A percentile compares a stretch with the other conserved stretches of the same genome.
These are phyloP conservation scores for Daldinia childiae DNA, from an alignment of 495 filamentous ascomycete species.

Conservation along the genomic window DNA sequence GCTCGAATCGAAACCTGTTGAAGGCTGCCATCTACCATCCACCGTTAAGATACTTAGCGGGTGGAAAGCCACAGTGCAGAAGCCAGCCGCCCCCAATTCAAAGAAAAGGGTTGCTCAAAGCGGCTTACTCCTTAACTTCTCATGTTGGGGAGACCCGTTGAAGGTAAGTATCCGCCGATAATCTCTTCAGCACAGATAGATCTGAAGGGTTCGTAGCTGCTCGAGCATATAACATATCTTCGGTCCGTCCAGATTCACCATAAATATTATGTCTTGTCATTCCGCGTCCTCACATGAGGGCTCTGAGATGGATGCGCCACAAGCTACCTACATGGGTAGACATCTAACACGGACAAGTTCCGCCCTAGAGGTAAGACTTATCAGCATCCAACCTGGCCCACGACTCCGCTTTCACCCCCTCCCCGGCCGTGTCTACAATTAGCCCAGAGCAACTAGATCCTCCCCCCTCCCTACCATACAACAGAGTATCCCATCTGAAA, in stretches of 20 bases:
- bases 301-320: constrained; percentile 56
- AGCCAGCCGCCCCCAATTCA: constrained; percentile 17
- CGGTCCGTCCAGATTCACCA: constrained; percentile 51
- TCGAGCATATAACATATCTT: constrained; percentile 46
- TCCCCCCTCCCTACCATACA: constrained; percentile 40
- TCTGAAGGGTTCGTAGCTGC: constrained; percentile 46
- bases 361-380: constrained; percentile 50
- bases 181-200: constrained; percentile 45
- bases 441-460: constrained; percentile 48
- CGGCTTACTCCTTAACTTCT: constrained; percentile 26
- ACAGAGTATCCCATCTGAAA: constrained; percentile 50
- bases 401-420: constrained; percentile 35
- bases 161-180: constrained; percentile 49
- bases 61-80: constrained; percentile 34
- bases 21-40: constrained; percentile 17
- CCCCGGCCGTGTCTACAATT: constrained; percentile 40
- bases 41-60: constrained; percentile 13
- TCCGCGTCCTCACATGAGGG: constrained; percentile 59
- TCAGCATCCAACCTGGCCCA: constrained; percentile 38
- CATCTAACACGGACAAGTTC: constrained; percentile 54
- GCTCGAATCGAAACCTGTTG: constrained; percentile 17
- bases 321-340: constrained; percentile 52
- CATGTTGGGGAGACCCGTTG: constrained; percentile 39
- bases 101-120: constrained; percentile 22
- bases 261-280: constrained; percentile 63